Evolutionary conservation across 2,329 filamentous ascomycete genomes (phyloP), one percentile per base, ranked within the genome.

Genomic region (Penicillium paneum): DNA sequence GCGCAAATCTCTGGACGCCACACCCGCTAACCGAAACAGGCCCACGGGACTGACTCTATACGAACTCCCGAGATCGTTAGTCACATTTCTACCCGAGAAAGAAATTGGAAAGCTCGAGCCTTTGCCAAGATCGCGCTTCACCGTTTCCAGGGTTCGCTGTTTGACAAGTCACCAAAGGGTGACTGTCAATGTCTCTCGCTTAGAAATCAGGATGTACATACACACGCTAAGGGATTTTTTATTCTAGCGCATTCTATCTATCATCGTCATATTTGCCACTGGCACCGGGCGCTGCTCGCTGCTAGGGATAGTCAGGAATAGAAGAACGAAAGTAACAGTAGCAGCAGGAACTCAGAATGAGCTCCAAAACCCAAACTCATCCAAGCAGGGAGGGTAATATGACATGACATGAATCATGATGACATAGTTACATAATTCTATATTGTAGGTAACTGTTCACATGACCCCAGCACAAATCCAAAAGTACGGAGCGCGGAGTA

Each of bases 51-150:
- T 10, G 8, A 26, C 26, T 28, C 2, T 8, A 8, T 51, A 52
- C 47, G 39, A 56, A 47, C 34, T 39, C 13, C 35, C 21, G 31
- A 15, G 31, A 13, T 34, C 31, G 29, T 38, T 41, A 19, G 29
- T 15, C 3, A 13, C 28, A 10, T 15, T 36, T 53, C 31, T 17
- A 8, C 47, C 55, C 19, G 43, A 36, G 24, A 12, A n/a, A n/a
- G 36, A n/a, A 24, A 5, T 41, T 39, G 38, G 26, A 52, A n/a
- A 26, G 19, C 26, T 38, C 26, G 11, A 45, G 38, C 19, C 36
- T 19, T 10, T 55, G 51, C 57, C 58, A 61, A 61, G 51, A 43
- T 38, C n/a, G 34, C 42, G 28, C 26, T 45, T 42, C 48, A 39
- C 35, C 29, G 12, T 21, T 46, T 38, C 31, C 36, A 29, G 40